These are phyloP conservation scores for Filobasidium uniguttulatum DNA, from an alignment of 1,284 basidiomycete species.

Conservation along the genomic window DNA sequence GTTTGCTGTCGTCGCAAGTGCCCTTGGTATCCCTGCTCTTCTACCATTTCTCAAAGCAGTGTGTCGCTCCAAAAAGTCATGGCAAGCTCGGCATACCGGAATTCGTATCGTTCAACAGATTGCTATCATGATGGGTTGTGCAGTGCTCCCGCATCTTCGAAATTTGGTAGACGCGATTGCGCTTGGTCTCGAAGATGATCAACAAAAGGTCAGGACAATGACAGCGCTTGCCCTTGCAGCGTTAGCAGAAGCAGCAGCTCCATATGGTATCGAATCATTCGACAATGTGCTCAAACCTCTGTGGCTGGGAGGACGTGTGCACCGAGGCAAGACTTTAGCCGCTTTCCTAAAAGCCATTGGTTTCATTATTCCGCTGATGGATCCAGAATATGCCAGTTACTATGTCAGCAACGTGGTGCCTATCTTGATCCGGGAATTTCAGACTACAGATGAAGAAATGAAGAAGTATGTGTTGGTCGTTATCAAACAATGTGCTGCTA, in stretches of 20 bases:
- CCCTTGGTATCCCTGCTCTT: constrained; percentile 91
- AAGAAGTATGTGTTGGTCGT: constrained; percentile 99
- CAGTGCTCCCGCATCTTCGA: constrained; percentile 91
- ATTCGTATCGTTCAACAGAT: constrained; percentile 99
- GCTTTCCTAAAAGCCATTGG: constrained; percentile 98
- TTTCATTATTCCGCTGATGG: constrained; percentile 99
- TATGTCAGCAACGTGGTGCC: constrained; percentile 96
- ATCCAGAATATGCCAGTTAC: constrained; percentile 95
- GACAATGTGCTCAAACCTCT: constrained; percentile 96
- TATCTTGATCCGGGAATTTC: constrained; percentile 97
- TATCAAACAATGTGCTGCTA: constrained; percentile 95
- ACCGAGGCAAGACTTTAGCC: constrained; percentile 93
- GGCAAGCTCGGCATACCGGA: constrained; percentile 98
- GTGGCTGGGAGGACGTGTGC: constrained; percentile 94
- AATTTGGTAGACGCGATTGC: constrained; percentile 95
- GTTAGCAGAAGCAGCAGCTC: constrained; percentile 89
- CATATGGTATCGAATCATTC: constrained; percentile 99
- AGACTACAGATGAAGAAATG: constrained; percentile 99
- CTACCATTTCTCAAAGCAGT: constrained; percentile 97
- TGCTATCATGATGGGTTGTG: constrained; percentile 99
- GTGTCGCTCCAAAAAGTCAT: constrained; percentile 96
- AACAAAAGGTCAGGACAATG: constrained; percentile 99
- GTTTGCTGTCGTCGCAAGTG: constrained; percentile 97
- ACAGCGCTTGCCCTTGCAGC: constrained; percentile 93
- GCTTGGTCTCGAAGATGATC: constrained; percentile 89